These are phyloP conservation scores for Entrophospora sp. DNA, from an alignment of 192 early-diverging fungal species.

Conservation along the genomic window DNA sequence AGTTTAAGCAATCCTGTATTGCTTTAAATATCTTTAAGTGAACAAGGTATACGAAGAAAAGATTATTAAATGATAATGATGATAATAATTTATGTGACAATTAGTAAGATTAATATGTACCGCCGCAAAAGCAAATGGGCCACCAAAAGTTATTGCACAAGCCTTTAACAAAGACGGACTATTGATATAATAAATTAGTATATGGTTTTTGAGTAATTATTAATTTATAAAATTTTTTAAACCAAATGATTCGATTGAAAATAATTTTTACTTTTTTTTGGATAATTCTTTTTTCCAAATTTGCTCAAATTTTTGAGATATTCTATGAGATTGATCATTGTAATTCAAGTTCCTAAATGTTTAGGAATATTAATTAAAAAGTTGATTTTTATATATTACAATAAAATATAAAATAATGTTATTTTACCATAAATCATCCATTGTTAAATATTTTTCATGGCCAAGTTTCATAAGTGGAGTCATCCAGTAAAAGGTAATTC, in stretches of 20 bases:
- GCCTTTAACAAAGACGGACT: conserved; percentile 71
- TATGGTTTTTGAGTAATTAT: background rate
- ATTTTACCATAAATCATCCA: conserved; percentile 68
- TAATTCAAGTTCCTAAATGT: conserved; percentile 41
- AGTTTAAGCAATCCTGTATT: conserved; percentile 62
- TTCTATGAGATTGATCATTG: conserved; percentile 46
- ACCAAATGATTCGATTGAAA: too few relatives aligned
- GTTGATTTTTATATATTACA: background rate
- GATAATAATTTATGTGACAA: too few relatives aligned
- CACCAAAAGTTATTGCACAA: conserved; percentile 49
- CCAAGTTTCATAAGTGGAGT: conserved; percentile 75
- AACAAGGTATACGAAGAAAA: too few relatives aligned
- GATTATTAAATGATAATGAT: too few relatives aligned
- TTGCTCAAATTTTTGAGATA: conserved; percentile 54
- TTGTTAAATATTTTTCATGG: conserved; percentile 58
- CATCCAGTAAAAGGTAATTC: conserved; percentile 86
- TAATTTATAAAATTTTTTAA: background rate
- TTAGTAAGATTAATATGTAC: conserved; percentile 15
- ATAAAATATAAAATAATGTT: background rate
- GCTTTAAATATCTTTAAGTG: conserved; percentile 60
- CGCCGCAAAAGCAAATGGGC: conserved; percentile 59
- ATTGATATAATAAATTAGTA: background rate
- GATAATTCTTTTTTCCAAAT: conserved; percentile 65
- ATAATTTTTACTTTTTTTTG: conserved; percentile 32
- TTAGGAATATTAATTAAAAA: background rate